Base-by-base conservation (phyloP, 805 yeast species). In the Starmera caribaea region DNA sequence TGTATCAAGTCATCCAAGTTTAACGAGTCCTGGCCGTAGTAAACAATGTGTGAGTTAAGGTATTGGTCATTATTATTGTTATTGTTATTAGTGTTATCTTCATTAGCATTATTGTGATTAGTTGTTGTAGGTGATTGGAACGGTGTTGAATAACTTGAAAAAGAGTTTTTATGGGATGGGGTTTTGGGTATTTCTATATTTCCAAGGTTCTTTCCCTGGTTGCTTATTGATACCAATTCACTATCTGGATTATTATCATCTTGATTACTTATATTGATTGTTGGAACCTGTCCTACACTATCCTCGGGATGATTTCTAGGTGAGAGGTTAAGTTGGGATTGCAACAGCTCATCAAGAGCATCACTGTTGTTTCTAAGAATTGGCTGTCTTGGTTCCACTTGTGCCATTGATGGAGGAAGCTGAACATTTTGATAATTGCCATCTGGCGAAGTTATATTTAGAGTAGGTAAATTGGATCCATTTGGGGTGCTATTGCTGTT, bases 1-100 rank as follows among this genome's bases (percentile, higher is more conserved):
- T 89, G 97, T 44, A 92, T 92, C 37, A 86, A 68, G 54, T 86
- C 94, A 61, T 92, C 98, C 35, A 92, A 72, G 57, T 89, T 79
- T 15, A 67, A 46, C 9, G 46, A 38, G 13, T 30, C 26, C 8
- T 21, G 26, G 6, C 26, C 26, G 6, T 21, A 21, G 8, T 21
- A 21, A 21, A 21, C 26, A 5, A 21, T 21, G 26, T 21, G 26
- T 21, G 26, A 21, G 26, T 5, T 21, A 7, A 9, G 6, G 26
- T 21, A 21, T 5, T 21, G 26, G 3, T 21, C 26, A 21, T 21
- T 21, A 21, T 21, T 21, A 21, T 21, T 21, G 8, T 3, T 21
- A 21, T 21, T 21, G 8, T 21, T 21, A 21, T 21, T 21, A 21
- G 7, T 21, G 7, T 21, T 21, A 21, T 21, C 7, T 5, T 7